phyloP scores from a whole-genome alignment of 768 basidiomycete species.

The Kwoniella sp. region DNA sequence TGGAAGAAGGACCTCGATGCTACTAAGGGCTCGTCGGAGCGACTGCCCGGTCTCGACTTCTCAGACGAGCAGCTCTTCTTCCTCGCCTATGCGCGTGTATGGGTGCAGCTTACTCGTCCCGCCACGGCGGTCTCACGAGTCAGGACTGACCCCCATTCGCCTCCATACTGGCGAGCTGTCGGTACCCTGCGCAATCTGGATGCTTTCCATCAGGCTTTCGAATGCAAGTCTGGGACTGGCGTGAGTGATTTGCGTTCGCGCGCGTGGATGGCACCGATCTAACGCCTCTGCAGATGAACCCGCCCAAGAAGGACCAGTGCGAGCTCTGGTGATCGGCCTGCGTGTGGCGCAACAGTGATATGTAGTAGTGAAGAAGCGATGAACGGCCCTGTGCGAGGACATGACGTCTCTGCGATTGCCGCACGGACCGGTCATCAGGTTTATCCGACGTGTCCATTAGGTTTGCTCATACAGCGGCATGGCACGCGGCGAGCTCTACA shows the following conservation, averaged over 20 bases:
- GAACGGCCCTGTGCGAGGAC: no score
- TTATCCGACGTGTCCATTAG: no score
- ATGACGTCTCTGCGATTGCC: no score
- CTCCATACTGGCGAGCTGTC: conserved; percentile 69
- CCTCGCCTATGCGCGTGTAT: conserved; percentile 80
- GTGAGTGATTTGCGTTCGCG: conserved; percentile 53
- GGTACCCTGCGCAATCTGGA: conserved; percentile 83
- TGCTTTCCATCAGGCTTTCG: conserved; percentile 82
- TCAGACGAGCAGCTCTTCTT: conserved; percentile 82
- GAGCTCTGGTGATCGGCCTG: conserved; percentile 26
- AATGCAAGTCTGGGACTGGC: conserved; percentile 70
- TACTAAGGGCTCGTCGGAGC: conserved; percentile 55
- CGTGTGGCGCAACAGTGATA: not conserved
- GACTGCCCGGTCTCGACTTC: conserved; percentile 66
- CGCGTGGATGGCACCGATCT: no score
- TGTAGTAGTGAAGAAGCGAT: not conserved
- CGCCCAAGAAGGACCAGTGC: conserved; percentile 23
- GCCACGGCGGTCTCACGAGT: conserved; percentile 69
- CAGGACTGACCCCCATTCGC: conserved; percentile 84
- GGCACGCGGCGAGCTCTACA: no score
- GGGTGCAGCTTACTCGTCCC: conserved; percentile 76
- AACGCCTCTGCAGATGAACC: conserved; percentile 19
- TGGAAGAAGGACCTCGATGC: conserved; percentile 66
- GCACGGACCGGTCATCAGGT: no score
- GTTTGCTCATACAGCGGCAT: no score